Evolutionary conservation across 345 rosid genomes (phyloP).

Genomic region (Populus tremula): DNA sequence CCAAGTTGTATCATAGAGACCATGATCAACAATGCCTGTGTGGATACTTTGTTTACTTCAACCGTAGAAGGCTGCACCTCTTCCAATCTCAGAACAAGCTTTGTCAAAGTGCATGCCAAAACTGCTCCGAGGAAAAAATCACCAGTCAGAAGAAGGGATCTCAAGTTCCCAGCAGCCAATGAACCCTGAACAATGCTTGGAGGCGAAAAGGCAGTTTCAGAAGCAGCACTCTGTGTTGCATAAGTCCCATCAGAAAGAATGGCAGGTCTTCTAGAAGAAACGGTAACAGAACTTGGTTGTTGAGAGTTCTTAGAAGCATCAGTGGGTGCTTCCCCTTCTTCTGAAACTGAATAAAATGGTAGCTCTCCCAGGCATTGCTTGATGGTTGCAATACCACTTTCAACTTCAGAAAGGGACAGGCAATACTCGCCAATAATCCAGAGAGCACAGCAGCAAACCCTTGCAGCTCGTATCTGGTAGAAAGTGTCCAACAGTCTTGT

Average conservation of each 20-base stretch:
- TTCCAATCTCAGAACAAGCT: constrained; percentile 87
- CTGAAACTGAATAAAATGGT: constrained; percentile 68
- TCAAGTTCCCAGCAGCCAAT: constrained; percentile 66
- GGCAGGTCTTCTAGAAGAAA: constrained; percentile 78
- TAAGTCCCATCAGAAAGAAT: constrained; percentile 91
- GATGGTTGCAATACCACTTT: constrained; percentile 72
- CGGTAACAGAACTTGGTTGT: constrained; percentile 51
- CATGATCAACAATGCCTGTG: constrained; percentile 77
- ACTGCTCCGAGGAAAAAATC: constrained; percentile 99
- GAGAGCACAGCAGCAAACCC: constrained; percentile 86
- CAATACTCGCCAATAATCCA: constrained; percentile 95
- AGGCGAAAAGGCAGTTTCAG: constrained; percentile 77
- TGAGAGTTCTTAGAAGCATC: constrained; percentile 59
- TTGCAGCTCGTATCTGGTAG: constrained; percentile 83
- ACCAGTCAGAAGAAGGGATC: constrained; percentile 87
- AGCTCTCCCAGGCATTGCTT: constrained; percentile 89
- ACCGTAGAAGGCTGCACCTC: constrained; percentile 80
- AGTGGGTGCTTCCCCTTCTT: constrained; percentile 55
- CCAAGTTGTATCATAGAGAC: constrained; percentile 93
- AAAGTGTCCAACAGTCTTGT: constrained; percentile 84
- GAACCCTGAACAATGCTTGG: constrained; percentile 81
- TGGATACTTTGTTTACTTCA: constrained; percentile 68
- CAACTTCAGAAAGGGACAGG: constrained; percentile 79
- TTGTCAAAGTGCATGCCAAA: constrained; percentile 84
- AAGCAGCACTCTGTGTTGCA: constrained; percentile 90